Evolutionary conservation across 495 filamentous ascomycete species (phyloP).

Genomic region (Cetradonia linearis): DNA sequence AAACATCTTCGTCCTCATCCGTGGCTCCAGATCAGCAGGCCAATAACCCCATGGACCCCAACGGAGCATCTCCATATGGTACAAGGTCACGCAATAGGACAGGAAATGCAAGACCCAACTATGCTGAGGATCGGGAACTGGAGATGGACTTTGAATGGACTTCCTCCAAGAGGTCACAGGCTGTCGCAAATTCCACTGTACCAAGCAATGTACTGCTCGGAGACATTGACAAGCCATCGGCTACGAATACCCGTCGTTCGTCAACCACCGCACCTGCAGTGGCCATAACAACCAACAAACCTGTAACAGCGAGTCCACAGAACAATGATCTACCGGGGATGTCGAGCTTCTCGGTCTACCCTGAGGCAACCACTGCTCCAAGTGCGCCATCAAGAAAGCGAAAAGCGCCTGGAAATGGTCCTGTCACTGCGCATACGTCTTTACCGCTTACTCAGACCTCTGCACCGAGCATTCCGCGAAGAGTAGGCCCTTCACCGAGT

Average conservation of each 20-base stretch:
- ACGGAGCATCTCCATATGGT: slow-evolving; percentile 66
- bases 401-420: slow-evolving; percentile 57
- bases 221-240: slow-evolving; percentile 37
- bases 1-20: slow-evolving; percentile 36
- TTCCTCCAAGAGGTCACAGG: slow-evolving; percentile 39
- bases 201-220: slow-evolving; percentile 16
- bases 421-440: slow-evolving; percentile 19
- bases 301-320: slow-evolving; percentile 27
- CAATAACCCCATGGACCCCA: slow-evolving; percentile 35
- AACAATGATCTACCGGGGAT: slow-evolving; percentile 56
- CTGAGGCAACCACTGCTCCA: slow-evolving; percentile 32
- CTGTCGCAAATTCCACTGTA: slow-evolving; percentile 18
- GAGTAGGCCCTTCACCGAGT: slow-evolving; percentile 30
- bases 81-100: slow-evolving; percentile 90
- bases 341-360: slow-evolving; percentile 48
- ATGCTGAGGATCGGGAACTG: slow-evolving; percentile 90
- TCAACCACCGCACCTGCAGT: slow-evolving; percentile 25
- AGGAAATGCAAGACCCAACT: slow-evolving; percentile 74
- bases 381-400: slow-evolving; percentile 56
- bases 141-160: slow-evolving; percentile 68
- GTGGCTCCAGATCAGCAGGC: slow-evolving; percentile 33
- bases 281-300: slow-evolving; percentile 19
- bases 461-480: slow-evolving; percentile 33
- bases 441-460: slow-evolving; percentile 30
- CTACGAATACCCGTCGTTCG: slow-evolving; percentile 36